These are phyloP conservation scores for Fusarium stilboides DNA, from an alignment of 2,329 filamentous ascomycete species.

Conservation along the genomic window DNA sequence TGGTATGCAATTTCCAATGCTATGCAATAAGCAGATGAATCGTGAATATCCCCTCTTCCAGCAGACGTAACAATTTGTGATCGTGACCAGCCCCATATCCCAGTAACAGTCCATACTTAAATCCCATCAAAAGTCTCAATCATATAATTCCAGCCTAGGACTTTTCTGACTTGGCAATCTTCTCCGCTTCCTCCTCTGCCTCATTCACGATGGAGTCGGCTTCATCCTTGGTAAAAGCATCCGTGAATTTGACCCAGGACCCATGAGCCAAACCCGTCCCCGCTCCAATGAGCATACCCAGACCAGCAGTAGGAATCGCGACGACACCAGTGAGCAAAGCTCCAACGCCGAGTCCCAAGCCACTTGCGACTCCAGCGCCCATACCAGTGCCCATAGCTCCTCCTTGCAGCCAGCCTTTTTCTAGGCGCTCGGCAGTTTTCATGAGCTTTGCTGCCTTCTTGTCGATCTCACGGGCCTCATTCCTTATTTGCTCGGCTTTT, in stretches of 20 bases:
- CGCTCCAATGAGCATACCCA: slow-evolving; percentile 42
- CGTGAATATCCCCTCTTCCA: no score
- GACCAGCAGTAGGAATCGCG: slow-evolving; percentile 38
- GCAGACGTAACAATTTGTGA: no score
- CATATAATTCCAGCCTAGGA: not conserved
- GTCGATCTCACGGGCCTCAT: slow-evolving; percentile 36
- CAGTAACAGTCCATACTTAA: no score
- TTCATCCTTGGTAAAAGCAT: slow-evolving; percentile 42
- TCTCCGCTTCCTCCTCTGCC: slow-evolving; percentile 39
- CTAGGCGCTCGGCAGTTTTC: slow-evolving; percentile 40
- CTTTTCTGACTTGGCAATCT: slow-evolving; percentile 21
- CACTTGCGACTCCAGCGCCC: slow-evolving; percentile 43
- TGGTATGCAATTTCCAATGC: no score
- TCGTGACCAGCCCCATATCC: no score
- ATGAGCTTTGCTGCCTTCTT: slow-evolving; percentile 45
- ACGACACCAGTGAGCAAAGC: slow-evolving; percentile 40
- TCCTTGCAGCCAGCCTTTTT: slow-evolving; percentile 46
- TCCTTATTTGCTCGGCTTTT: slow-evolving; percentile 27
- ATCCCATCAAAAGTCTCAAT: not conserved
- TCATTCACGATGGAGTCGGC: slow-evolving; percentile 36
- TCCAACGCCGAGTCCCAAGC: slow-evolving; percentile 36
- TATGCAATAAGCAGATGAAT: no score
- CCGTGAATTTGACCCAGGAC: slow-evolving; percentile 43
- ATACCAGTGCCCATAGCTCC: slow-evolving; percentile 43
- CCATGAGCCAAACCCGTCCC: slow-evolving; percentile 42